phyloP scores from a whole-genome alignment of 805 yeast species.

The Saturnispora bothae region DNA sequence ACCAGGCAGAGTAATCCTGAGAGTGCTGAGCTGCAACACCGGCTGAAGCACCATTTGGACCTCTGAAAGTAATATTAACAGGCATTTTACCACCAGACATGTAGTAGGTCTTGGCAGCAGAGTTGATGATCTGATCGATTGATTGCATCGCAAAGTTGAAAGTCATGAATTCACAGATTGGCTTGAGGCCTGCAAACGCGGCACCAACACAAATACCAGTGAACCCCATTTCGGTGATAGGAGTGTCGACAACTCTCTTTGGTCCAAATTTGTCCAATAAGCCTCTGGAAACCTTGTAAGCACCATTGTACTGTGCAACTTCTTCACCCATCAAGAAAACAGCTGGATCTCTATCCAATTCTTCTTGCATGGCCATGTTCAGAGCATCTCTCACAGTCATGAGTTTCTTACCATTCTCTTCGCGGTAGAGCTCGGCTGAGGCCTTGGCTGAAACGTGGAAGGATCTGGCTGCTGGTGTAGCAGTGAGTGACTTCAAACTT shows the following conservation, averaged over 20 bases:
- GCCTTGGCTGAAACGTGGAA: slow-evolving; percentile 4
- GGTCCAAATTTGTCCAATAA: slow-evolving; percentile 92
- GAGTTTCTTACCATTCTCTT: slow-evolving; percentile 23
- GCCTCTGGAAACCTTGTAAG: slow-evolving; percentile 94
- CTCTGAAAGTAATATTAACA: slow-evolving; percentile 95
- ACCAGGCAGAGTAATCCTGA: slow-evolving; percentile 96
- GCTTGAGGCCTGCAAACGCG: slow-evolving; percentile 92
- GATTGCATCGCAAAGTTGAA: slow-evolving; percentile 99
- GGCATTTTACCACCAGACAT: slow-evolving; percentile 99
- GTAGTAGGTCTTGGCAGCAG: slow-evolving; percentile 97
- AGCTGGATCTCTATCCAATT: slow-evolving; percentile 87
- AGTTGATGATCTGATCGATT: slow-evolving; percentile 95
- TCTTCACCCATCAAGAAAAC: slow-evolving; percentile 98
- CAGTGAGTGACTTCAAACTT: no score
- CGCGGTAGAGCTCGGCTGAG: slow-evolving; percentile 10
- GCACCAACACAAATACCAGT: slow-evolving; percentile 93
- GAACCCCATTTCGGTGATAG: slow-evolving; percentile 99
- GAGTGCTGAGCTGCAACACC: slow-evolving; percentile 99
- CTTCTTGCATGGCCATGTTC: slow-evolving; percentile 92
- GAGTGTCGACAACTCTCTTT: slow-evolving; percentile 88
- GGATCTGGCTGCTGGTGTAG: background rate
- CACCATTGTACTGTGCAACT: slow-evolving; percentile 99
- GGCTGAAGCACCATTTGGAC: slow-evolving; percentile 99
- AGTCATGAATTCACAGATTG: slow-evolving; percentile 97
- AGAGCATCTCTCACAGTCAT: slow-evolving; percentile 96